A percentile compares a stretch with the other conserved stretches of the same genome.
phyloP scores from a whole-genome alignment of 768 basidiomycete genomes.

The Leccinellum rugosiceps region DNA sequence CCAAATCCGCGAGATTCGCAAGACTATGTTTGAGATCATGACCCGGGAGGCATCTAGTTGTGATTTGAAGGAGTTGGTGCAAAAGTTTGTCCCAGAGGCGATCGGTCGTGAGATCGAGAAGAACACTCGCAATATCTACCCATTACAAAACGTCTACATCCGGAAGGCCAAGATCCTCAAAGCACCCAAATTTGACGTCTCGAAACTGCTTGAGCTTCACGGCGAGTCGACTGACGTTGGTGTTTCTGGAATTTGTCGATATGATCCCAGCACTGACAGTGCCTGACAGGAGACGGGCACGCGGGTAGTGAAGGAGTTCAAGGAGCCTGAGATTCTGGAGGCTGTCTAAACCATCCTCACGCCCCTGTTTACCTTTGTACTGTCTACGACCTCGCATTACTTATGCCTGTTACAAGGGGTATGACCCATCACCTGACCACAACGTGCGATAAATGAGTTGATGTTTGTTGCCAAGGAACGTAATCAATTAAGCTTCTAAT shows the following conservation, averaged over 20 bases:
- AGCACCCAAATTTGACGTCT: slow-evolving; percentile 93
- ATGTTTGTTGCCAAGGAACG: background rate
- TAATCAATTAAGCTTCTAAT: background rate
- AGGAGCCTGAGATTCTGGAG: slow-evolving; percentile 93
- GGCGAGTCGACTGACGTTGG: slow-evolving; percentile 92
- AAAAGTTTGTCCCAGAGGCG: slow-evolving; percentile 98
- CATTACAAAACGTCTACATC: slow-evolving; percentile 97
- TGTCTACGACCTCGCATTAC: slow-evolving; percentile 27
- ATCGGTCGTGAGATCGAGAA: slow-evolving; percentile 99
- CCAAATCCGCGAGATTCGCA: slow-evolving; percentile 96
- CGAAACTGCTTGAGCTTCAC: slow-evolving; percentile 95
- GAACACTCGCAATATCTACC: slow-evolving; percentile 93
- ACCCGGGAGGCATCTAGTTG: slow-evolving; percentile 91
- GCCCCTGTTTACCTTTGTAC: slow-evolving; percentile 37
- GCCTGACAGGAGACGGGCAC: slow-evolving; percentile 82
- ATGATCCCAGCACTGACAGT: slow-evolving; percentile 2
- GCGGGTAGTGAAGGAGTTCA: slow-evolving; percentile 92
- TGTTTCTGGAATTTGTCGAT: background rate
- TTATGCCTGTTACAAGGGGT: slow-evolving; percentile 35
- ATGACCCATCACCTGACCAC: background rate
- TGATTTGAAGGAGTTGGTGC: slow-evolving; percentile 96
- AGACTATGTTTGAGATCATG: slow-evolving; percentile 99
- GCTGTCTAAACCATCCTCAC: slow-evolving; percentile 66
- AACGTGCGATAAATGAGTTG: slow-evolving; percentile 2
- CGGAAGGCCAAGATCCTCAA: slow-evolving; percentile 99